Percentiles rank a stretch among this genome's conserved stretches.
Conservation (phyloP, 2,329 filamentous ascomycete genomes). For the Fusarium cicatricum region DNA sequence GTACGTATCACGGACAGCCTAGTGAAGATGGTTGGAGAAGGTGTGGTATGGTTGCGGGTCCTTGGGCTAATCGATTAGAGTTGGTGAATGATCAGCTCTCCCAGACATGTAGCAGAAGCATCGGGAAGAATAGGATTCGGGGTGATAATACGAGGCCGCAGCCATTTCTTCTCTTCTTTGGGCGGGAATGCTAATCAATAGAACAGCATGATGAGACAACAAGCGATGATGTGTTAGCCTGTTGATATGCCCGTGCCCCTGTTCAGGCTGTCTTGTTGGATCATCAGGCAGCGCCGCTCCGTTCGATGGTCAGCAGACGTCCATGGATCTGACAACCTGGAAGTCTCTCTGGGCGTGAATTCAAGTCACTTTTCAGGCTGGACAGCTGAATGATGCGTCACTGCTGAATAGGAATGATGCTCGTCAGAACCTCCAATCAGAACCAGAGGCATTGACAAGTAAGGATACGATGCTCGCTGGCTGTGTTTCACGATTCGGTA, state of each 20-base stretch:
- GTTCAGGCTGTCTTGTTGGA: conserved; percentile 12
- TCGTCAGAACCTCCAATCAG: not conserved
- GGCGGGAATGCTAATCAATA: not conserved
- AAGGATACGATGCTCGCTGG: not conserved
- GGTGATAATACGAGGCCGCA: not conserved
- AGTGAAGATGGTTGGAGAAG: too few species aligned
- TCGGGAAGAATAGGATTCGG: not conserved
- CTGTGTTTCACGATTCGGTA: not conserved
- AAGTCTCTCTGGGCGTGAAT: not conserved
- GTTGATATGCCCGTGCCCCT: conserved; percentile 11
- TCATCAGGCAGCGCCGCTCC: conserved; percentile 1
- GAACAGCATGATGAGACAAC: not conserved
- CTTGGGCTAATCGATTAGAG: too few species aligned
- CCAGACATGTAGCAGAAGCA: not conserved
- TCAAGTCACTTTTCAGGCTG: not conserved
- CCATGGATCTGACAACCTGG: not conserved
- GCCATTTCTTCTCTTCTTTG: not conserved
- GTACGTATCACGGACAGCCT: too few species aligned
- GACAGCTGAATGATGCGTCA: not conserved
- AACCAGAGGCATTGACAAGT: not conserved
- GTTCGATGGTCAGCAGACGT: not conserved
- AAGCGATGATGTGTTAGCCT: not conserved
- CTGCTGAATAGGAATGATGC: not conserved
- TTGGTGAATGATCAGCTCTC: too few species aligned
- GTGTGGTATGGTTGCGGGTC: too few species aligned